phyloP scores from a whole-genome alignment of 2,329 filamentous ascomycete genomes.

The Cladosporium sp. region DNA sequence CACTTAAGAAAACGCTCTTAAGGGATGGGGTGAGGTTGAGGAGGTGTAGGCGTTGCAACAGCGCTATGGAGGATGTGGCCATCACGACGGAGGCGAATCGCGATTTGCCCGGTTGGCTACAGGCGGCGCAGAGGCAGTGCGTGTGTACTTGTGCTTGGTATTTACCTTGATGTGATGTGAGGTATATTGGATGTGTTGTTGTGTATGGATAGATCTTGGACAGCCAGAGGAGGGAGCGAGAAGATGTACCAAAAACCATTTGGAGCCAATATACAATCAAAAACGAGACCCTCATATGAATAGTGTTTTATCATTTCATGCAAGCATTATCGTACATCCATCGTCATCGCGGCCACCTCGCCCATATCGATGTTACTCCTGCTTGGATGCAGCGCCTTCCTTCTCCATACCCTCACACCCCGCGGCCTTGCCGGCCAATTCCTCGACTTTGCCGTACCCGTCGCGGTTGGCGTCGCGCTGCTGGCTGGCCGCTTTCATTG shows the following conservation, averaged over 20 bases:
- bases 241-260: too few relatives aligned
- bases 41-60: slow-evolving; percentile 43
- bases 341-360: not conserved
- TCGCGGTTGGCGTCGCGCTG: slow-evolving; percentile 49
- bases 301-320: too few relatives aligned
- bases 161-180: slow-evolving; percentile 1
- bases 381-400: slow-evolving; percentile 53
- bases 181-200: not conserved
- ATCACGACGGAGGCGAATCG: slow-evolving; percentile 16
- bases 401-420: slow-evolving; percentile 68
- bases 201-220: too few relatives aligned
- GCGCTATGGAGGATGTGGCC: slow-evolving; percentile 44
- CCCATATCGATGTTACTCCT: too few relatives aligned
- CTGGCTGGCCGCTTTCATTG: slow-evolving; percentile 59
- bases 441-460: slow-evolving; percentile 61
- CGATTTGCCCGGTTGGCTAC: slow-evolving; percentile 27
- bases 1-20: slow-evolving; percentile 50
- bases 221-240: too few relatives aligned
- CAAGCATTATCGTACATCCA: not conserved
- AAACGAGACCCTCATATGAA: too few relatives aligned
- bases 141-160: slow-evolving; percentile 17
- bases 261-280: too few relatives aligned
- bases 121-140: slow-evolving; percentile 29
- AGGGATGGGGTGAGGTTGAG: slow-evolving; percentile 31
- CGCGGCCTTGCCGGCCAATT: slow-evolving; percentile 58